Evolutionary conservation across 345 rosid genomes (phyloP).

Genomic region (Pistacia atlantica): DNA sequence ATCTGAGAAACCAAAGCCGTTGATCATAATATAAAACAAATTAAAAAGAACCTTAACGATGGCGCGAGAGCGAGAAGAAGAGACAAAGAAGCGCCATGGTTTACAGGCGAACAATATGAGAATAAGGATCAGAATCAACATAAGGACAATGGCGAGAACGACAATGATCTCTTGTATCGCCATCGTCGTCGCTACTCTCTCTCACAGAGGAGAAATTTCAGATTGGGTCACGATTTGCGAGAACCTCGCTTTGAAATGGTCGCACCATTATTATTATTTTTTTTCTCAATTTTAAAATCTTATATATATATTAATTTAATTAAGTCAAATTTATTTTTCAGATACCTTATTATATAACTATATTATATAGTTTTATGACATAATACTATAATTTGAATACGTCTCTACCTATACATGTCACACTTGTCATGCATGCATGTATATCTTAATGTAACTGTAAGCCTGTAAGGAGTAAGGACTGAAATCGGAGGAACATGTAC

Average conservation of each 20-base stretch:
- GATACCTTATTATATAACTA: no score
- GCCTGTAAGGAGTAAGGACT: not conserved
- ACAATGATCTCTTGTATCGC: slow-evolving; percentile 51
- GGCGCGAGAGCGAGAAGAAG: slow-evolving; percentile 47
- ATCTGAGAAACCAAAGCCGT: not conserved
- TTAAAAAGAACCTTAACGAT: slow-evolving; percentile 47
- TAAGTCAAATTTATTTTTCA: not conserved
- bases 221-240: slow-evolving; percentile 53
- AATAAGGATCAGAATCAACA: slow-evolving; percentile 70
- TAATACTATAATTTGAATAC: not conserved
- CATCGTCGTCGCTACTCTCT: slow-evolving; percentile 53
- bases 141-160: slow-evolving; percentile 48
- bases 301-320: not conserved
- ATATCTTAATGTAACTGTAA: not conserved
- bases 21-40: not conserved
- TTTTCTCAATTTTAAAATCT: not conserved
- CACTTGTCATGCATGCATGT: slow-evolving; percentile 13
- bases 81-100: slow-evolving; percentile 85
- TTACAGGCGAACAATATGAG: slow-evolving; percentile 71
- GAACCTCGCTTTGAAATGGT: slow-evolving; percentile 85
- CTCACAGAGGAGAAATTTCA: slow-evolving; percentile 34
- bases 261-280: slow-evolving; percentile 31
- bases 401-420: not conserved
- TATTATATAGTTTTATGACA: not conserved
- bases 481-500: not conserved